Conservation (phyloP, 306 rosid genomes). For the Ziziphus jujuba region DNA sequence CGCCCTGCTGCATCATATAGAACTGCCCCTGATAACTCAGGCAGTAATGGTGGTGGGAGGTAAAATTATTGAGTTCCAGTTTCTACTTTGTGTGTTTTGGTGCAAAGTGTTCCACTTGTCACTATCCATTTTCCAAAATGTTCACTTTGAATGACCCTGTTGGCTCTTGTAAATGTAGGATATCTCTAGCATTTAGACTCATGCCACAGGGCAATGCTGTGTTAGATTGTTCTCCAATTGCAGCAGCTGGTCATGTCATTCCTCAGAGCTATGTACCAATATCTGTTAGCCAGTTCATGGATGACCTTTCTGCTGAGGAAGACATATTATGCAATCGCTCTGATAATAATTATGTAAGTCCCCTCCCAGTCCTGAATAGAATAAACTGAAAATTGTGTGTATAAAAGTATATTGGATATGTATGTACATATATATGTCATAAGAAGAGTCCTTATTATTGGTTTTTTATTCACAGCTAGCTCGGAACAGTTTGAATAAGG, state of each 20-base stretch:
- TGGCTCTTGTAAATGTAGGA: conserved; percentile 64
- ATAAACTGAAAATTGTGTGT: neutral
- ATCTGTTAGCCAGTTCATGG: conserved; percentile 99
- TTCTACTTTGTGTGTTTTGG: conserved; percentile 21
- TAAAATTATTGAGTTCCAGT: conserved; percentile 20
- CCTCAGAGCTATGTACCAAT: conserved; percentile 85
- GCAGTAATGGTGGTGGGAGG: conserved; percentile 77
- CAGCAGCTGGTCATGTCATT: conserved; percentile 95
- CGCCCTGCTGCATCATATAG: conserved; percentile 83
- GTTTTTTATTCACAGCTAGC: conserved; percentile 51
- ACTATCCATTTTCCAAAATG: conserved; percentile 18
- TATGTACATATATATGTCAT: too few relatives aligned
- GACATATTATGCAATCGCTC: conserved; percentile 66
- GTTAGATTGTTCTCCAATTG: conserved; percentile 90
- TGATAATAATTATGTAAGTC: conserved; percentile 64
- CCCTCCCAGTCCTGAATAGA: neutral
- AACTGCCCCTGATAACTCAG: conserved; percentile 58
- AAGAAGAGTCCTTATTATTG: conserved; percentile 15
- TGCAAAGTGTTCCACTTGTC: conserved; percentile 16
- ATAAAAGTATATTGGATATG: too few relatives aligned
- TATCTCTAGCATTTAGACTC: conserved; percentile 91
- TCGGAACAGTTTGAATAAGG: conserved; percentile 60
- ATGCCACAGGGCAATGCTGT: conserved; percentile 94
- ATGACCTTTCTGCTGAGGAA: conserved; percentile 89
- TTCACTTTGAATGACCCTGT: conserved; percentile 37